Conservation (phyloP, 2,329 filamentous ascomycete genomes). For the Atkinsonella texensis region DNA sequence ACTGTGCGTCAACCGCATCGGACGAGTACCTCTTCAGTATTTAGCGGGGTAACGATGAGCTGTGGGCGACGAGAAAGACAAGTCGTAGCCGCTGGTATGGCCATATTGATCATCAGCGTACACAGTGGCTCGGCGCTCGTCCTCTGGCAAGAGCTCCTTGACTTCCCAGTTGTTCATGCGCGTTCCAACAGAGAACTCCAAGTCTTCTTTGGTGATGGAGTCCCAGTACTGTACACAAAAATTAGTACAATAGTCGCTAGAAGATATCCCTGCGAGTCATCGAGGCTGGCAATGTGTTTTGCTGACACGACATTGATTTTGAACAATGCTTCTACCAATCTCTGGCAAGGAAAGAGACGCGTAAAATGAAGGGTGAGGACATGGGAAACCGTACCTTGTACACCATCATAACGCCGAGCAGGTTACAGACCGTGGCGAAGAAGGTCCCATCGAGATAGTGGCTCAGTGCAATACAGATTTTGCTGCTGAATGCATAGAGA, state of each 20-base stretch:
- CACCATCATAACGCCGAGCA: slow-evolving; percentile 97
- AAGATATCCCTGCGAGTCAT: neutral
- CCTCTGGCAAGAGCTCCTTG: slow-evolving; percentile 76
- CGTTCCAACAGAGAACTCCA: slow-evolving; percentile 94
- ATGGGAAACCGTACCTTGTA: slow-evolving; percentile 60
- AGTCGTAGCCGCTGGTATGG: slow-evolving; percentile 42
- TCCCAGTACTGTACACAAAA: slow-evolving; percentile 75
- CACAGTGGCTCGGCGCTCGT: slow-evolving; percentile 61
- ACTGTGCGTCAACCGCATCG: slow-evolving; percentile 4
- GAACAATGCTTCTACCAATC: neutral
- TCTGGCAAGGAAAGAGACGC: neutral
- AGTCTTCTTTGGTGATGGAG: slow-evolving; percentile 94
- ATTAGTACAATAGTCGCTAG: neutral
- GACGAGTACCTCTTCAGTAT: slow-evolving; percentile 22
- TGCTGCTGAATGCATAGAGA: slow-evolving; percentile 77
- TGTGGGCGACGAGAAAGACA: slow-evolving; percentile 36
- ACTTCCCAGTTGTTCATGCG: slow-evolving; percentile 98
- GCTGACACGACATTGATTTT: neutral
- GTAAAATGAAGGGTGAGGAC: neutral
- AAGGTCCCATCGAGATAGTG: slow-evolving; percentile 94
- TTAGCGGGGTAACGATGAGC: slow-evolving; percentile 32
- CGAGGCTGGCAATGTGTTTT: slow-evolving; percentile 2
- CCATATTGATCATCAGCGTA: slow-evolving; percentile 58
- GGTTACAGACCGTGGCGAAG: slow-evolving; percentile 86
- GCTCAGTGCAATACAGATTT: slow-evolving; percentile 70